Conservation (phyloP, 257 asterid genomes). For the Nemophila menziesii region DNA sequence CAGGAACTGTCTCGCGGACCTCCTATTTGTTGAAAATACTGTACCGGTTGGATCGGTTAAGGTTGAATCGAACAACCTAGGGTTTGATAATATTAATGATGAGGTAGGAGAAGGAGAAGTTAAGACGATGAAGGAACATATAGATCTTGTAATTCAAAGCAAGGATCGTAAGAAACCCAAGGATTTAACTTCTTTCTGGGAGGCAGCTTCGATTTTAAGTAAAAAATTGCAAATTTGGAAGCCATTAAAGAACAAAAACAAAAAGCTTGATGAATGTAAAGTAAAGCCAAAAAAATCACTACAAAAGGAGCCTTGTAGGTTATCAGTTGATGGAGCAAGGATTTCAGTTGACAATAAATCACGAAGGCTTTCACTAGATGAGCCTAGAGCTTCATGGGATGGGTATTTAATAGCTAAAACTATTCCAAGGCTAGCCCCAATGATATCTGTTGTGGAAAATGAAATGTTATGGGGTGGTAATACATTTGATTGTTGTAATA, state of each 20-base stretch:
- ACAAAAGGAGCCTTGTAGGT: constrained; percentile 34
- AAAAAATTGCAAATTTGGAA: constrained; percentile 75
- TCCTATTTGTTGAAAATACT: constrained; percentile 38
- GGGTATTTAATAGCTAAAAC: constrained; percentile 87
- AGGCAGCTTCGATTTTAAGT: constrained; percentile 74
- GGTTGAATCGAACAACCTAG: constrained; percentile 56
- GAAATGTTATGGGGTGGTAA: constrained; percentile 33
- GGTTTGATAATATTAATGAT: constrained; percentile 13
- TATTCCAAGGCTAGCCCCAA: constrained; percentile 73
- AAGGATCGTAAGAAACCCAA: constrained; percentile 37
- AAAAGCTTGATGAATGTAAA: constrained; percentile 21
- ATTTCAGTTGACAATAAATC: constrained; percentile 12
- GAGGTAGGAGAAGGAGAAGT: constrained; percentile 48
- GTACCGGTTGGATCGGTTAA: constrained; percentile 33
- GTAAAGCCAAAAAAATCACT: constrained; percentile 11
- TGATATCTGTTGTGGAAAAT: constrained; percentile 69
- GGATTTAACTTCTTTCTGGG: constrained; percentile 43
- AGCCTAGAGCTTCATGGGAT: constrained; percentile 98
- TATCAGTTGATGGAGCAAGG: constrained; percentile 63
- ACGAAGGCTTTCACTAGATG: constrained; percentile 47
- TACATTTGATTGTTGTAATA: constrained; percentile 45
- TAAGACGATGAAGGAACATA: constrained; percentile 86
- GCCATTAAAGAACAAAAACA: constrained; percentile 33
- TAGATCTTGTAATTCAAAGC: constrained; percentile 62
- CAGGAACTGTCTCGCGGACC: constrained; percentile 41